phyloP scores from a whole-genome alignment of 1,284 basidiomycete species.

The Fomitiporia mediterranea region DNA sequence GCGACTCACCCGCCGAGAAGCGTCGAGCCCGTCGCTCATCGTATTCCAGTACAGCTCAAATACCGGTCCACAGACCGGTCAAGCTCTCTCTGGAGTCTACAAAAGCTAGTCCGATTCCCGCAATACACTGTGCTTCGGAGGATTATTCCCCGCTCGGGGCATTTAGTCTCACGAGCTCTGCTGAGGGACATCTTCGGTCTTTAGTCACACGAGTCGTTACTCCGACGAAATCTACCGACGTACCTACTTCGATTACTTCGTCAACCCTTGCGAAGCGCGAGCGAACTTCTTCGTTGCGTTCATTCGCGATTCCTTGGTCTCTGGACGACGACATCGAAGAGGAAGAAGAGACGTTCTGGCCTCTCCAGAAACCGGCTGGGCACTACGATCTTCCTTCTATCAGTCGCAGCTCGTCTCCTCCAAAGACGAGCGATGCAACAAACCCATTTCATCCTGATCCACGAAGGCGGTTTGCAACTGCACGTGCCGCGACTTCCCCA shows the following conservation, averaged over 20 bases:
- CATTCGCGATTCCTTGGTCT: background rate
- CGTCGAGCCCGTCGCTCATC: background rate
- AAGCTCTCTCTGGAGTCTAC: slow-evolving; percentile 13
- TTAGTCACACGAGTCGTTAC: background rate
- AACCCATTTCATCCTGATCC: background rate
- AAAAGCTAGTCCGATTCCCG: slow-evolving; percentile 7
- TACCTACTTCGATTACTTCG: background rate
- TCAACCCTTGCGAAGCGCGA: background rate
- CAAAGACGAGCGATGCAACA: background rate
- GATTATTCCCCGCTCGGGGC: slow-evolving; percentile 13
- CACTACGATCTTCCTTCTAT: background rate
- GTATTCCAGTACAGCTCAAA: background rate
- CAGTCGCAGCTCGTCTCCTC: background rate
- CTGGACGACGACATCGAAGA: slow-evolving; percentile 5
- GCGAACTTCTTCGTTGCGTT: slow-evolving; percentile 7
- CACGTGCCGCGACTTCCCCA: background rate
- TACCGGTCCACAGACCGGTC: background rate
- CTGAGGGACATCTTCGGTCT: slow-evolving; percentile 17
- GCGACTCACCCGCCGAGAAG: slow-evolving; percentile 4
- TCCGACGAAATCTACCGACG: background rate
- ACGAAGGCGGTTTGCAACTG: background rate
- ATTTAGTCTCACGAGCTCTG: slow-evolving; percentile 18
- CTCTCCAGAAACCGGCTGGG: background rate
- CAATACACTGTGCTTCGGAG: slow-evolving; percentile 2
- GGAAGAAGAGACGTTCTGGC: slow-evolving; percentile 14